phyloP scores from a whole-genome alignment of 495 filamentous ascomycete species.

The Trichoderma reesei region DNA sequence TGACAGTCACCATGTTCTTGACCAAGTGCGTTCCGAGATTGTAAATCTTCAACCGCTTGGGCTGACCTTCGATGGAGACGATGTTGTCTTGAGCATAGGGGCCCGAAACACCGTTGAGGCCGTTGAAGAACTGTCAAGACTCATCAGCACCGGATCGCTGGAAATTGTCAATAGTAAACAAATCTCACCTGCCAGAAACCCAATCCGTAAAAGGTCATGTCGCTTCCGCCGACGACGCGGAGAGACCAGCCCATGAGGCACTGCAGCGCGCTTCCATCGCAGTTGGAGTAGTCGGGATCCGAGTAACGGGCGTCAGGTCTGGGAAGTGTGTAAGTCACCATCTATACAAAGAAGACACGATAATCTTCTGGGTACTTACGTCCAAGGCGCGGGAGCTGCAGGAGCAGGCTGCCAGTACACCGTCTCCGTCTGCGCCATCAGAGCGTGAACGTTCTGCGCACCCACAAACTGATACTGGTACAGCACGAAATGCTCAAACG shows the following conservation, averaged over 20 bases:
- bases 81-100: slow-evolving; percentile 6
- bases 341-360: neutral
- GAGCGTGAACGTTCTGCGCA: slow-evolving; percentile 45
- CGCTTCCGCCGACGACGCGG: neutral
- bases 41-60: neutral
- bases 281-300: slow-evolving; percentile 2
- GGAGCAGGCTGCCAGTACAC: slow-evolving; percentile 57
- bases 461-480: slow-evolving; percentile 63
- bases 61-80: neutral
- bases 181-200: neutral
- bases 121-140: neutral
- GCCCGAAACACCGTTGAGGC: neutral
- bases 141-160: neutral
- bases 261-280: neutral
- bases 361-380: neutral
- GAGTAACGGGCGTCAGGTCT: neutral
- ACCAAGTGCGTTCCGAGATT: slow-evolving; percentile 20
- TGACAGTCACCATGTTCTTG: slow-evolving; percentile 31
- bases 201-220: neutral
- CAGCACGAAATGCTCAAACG: slow-evolving; percentile 60
- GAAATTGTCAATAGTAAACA: neutral
- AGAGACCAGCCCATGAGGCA: slow-evolving; percentile 6
- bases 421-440: slow-evolving; percentile 60
- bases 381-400: slow-evolving; percentile 8
- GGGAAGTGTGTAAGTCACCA: neutral